Percentiles rank a stretch among this genome's conserved stretches.
These are phyloP conservation scores for Allantophomopsis cytisporea DNA, from an alignment of 2,329 filamentous ascomycete species.

Conservation along the genomic window DNA sequence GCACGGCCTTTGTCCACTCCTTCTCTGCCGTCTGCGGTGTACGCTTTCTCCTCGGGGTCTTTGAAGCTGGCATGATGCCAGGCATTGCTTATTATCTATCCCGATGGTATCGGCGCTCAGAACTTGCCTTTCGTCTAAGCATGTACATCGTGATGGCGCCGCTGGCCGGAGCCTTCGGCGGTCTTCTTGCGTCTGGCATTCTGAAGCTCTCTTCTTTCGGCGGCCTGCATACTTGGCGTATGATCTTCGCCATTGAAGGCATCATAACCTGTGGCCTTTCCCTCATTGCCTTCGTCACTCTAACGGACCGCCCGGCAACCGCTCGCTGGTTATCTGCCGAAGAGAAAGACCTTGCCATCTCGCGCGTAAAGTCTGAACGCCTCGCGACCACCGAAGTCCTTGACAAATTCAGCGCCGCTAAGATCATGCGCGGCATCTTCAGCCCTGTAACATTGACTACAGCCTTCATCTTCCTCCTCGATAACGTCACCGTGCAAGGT, in stretches of 20 bases:
- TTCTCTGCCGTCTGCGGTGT: conserved; percentile 40
- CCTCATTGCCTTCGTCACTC: conserved; percentile 46
- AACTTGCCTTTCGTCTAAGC: conserved; percentile 53
- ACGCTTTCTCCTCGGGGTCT: conserved; percentile 53
- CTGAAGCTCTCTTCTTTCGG: conserved; percentile 46
- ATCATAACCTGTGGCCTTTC: conserved; percentile 44
- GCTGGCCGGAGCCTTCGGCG: conserved; percentile 58
- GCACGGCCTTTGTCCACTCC: conserved; percentile 49
- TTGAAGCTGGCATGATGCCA: conserved; percentile 63
- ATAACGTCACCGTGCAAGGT: conserved; percentile 52
- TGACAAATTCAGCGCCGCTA: conserved; percentile 45
- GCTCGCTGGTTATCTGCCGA: conserved; percentile 51
- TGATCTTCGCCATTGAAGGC: conserved; percentile 63
- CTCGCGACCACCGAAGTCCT: conserved; percentile 47
- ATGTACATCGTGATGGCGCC: conserved; percentile 61
- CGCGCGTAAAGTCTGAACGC: conserved; percentile 55
- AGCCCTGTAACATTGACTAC: conserved; percentile 46
- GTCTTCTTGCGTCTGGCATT: conserved; percentile 51
- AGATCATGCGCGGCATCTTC: conserved; percentile 47
- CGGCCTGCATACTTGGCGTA: conserved; percentile 43
- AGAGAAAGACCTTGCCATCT: conserved; percentile 53
- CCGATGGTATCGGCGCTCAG: conserved; percentile 57
- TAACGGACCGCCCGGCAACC: conserved; percentile 57
- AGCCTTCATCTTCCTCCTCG: conserved; percentile 26
- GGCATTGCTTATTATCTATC: conserved; percentile 64